phyloP scores from a whole-genome alignment of 805 yeast species.

The Lipomyces yamadae region DNA sequence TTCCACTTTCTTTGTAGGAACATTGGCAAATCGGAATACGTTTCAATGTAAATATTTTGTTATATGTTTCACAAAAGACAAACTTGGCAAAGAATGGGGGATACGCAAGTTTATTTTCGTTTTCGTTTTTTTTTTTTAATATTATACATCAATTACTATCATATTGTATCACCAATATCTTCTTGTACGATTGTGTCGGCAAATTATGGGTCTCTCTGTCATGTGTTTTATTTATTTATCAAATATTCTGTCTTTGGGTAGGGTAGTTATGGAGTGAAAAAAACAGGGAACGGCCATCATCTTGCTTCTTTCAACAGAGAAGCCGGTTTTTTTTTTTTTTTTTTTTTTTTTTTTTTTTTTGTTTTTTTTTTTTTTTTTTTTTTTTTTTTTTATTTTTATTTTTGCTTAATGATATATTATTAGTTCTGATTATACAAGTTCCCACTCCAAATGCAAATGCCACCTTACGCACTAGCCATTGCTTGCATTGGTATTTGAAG shows the following conservation, averaged over 20 bases:
- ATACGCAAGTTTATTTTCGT: background rate
- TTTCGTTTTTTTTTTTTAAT: background rate
- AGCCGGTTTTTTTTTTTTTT: background rate
- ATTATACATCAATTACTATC: background rate
- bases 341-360: background rate
- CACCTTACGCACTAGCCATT: background rate
- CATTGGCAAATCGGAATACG: background rate
- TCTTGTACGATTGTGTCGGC: background rate
- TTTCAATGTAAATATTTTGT: background rate
- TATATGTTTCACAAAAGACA: background rate
- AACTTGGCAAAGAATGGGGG: background rate
- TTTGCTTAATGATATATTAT: conserved; percentile 2
- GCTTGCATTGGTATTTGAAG: background rate
- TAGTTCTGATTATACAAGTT: background rate
- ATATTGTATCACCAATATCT: background rate
- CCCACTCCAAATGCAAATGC: background rate
- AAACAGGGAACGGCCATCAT: conserved; percentile 17
- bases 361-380: background rate
- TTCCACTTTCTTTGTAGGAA: background rate
- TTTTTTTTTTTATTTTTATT: background rate
- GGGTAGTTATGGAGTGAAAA: background rate
- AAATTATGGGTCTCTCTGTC: background rate
- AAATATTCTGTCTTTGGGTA: background rate
- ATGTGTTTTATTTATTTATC: background rate
- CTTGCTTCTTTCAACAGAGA: conserved; percentile 28